A percentile compares a stretch with the other conserved stretches of the same genome.
Evolutionary conservation across 2,329 filamentous ascomycete species (phyloP).

Genomic region (Aschersonia sp.): DNA sequence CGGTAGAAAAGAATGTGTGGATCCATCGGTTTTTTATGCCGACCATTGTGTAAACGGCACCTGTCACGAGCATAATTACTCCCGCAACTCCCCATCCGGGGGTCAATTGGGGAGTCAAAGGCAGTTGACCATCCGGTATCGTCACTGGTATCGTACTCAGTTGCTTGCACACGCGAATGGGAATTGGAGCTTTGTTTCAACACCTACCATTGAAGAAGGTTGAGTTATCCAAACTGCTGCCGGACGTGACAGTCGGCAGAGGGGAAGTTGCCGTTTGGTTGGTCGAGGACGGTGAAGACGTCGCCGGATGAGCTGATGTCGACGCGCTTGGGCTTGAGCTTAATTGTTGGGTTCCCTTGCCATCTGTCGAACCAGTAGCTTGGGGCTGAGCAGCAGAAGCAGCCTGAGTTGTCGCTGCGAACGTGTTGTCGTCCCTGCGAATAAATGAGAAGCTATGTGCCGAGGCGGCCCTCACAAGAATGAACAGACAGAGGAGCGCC

Average conservation of each 20-base stretch:
- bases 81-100: constrained; percentile 72
- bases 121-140: constrained; percentile 41
- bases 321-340: not conserved
- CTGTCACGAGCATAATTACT: constrained; percentile 58
- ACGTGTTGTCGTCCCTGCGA: constrained; percentile 17
- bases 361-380: not conserved
- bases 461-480: constrained; percentile 21
- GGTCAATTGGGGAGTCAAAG: constrained; percentile 60
- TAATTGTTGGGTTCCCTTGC: not conserved
- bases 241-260: constrained; percentile 3
- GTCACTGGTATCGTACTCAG: constrained; percentile 19
- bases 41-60: constrained; percentile 56
- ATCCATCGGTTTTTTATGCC: constrained; percentile 73
- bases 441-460: constrained; percentile 17
- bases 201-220: constrained; percentile 20
- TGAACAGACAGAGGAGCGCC: constrained; percentile 23
- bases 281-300: not conserved
- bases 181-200: not conserved
- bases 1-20: constrained; percentile 68
- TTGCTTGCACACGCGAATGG: not conserved
- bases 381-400: not conserved
- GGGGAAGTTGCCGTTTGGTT: constrained; percentile 1
- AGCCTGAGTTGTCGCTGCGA: not conserved
- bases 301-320: not conserved
- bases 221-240: constrained; percentile 11